Conservation (phyloP, 306 rosid genomes). For the Mucuna pruriens region DNA sequence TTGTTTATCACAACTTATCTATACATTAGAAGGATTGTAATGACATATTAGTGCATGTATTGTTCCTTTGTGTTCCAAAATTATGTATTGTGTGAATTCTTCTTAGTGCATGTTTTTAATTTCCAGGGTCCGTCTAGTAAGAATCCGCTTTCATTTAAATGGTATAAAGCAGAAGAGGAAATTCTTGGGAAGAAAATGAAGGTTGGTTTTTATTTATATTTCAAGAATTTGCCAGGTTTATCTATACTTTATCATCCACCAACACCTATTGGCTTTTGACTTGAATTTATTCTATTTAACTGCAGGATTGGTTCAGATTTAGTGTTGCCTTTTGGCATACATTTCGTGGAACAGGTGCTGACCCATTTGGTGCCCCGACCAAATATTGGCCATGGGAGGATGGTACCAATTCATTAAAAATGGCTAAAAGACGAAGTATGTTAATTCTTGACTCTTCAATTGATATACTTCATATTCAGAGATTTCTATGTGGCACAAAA, state of each 20-base stretch:
- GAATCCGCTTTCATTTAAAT: conserved; percentile 74
- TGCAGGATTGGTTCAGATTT: conserved; percentile 94
- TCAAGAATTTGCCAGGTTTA: not conserved
- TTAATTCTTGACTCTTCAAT: not conserved
- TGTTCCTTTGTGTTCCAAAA: not conserved
- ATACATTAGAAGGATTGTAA: too few relatives aligned
- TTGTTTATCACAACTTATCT: not conserved
- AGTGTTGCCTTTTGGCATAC: conserved; percentile 99
- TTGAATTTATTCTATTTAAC: not conserved
- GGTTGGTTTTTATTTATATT: conserved; percentile 57
- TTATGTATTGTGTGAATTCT: not conserved
- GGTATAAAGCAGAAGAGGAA: conserved; percentile 84
- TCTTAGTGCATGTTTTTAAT: not conserved
- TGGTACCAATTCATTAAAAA: conserved; percentile 80
- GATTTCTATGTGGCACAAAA: not conserved
- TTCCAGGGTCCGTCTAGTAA: conserved; percentile 90
- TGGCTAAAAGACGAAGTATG: conserved; percentile 98
- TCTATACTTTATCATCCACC: not conserved
- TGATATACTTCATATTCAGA: conserved; percentile 17
- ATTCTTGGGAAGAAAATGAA: conserved; percentile 95
- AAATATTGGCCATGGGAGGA: conserved; percentile 97
- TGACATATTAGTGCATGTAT: too few relatives aligned
- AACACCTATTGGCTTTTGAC: conserved; percentile 31
- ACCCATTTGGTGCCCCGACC: conserved; percentile 92
- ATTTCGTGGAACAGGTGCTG: conserved; percentile 92